Percentiles rank a stretch among this genome's conserved stretches.
Conservation (phyloP, 257 asterid genomes). For the Fraxinus anomala region DNA sequence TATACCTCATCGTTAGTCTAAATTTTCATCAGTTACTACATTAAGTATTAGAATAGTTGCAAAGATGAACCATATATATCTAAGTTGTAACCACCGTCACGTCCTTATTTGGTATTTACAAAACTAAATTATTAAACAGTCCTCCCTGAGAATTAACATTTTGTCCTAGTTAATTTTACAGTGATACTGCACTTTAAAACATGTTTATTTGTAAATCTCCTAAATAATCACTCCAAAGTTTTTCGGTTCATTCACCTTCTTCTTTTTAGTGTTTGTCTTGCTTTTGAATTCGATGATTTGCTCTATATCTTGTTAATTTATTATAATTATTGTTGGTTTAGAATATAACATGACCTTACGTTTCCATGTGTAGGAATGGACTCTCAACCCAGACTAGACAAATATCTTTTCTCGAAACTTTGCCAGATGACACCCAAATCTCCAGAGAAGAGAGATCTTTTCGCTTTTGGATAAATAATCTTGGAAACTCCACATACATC, state of each 20-base stretch:
- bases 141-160: not conserved
- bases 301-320: not conserved
- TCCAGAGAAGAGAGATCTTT: constrained; percentile 94
- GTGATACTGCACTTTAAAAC: not conserved
- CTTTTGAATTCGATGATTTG: not conserved
- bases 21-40: not conserved
- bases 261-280: not conserved
- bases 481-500: constrained; percentile 75
- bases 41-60: not conserved
- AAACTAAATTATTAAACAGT: not conserved
- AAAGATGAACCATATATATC: not conserved
- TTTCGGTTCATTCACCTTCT: not conserved
- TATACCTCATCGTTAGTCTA: not conserved
- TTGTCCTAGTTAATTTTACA: not conserved
- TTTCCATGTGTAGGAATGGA: constrained; percentile 65
- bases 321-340: constrained; percentile 11
- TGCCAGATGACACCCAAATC: constrained; percentile 69
- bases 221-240: constrained; percentile 5
- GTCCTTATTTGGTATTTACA: not conserved
- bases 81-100: not conserved
- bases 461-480: constrained; percentile 88
- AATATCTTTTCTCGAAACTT: constrained; percentile 78
- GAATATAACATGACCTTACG: constrained; percentile 22
- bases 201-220: not conserved
- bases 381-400: constrained; percentile 79